Evolutionary conservation across 1,284 basidiomycete genomes (phyloP).

Genomic region (Malassezia equina): DNA sequence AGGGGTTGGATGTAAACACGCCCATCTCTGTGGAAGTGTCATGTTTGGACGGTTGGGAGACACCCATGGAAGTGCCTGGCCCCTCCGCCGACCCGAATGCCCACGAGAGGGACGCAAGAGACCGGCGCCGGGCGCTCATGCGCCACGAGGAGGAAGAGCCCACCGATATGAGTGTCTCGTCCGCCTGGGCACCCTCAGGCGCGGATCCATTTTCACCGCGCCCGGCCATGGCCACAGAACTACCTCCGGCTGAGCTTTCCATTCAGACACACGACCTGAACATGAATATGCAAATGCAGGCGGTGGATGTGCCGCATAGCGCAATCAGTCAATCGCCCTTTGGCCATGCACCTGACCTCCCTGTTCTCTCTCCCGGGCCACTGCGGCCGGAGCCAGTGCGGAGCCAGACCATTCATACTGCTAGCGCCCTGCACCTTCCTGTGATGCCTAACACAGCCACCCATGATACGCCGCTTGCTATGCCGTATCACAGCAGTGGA

Average conservation of each 20-base stretch:
- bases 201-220: background rate
- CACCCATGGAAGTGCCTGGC: background rate
- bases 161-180: background rate
- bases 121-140: background rate
- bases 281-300: background rate
- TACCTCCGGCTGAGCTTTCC: background rate
- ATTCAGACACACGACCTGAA: background rate
- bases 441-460: background rate
- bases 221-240: background rate
- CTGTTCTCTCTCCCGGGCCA: background rate
- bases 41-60: constrained; percentile 33
- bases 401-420: background rate
- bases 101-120: background rate
- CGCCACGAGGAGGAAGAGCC: background rate
- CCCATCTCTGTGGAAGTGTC: constrained; percentile 34
- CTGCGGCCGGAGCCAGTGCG: background rate
- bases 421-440: background rate
- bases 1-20: constrained; percentile 17
- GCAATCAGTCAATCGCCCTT: background rate
- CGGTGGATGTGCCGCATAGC: background rate
- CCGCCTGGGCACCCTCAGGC: background rate
- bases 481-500: background rate
- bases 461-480: background rate
- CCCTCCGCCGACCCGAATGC: background rate
- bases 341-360: background rate